Percentiles rank a stretch among this genome's conserved stretches.
phyloP scores from a whole-genome alignment of 768 basidiomycete genomes.

The Podaxis pistillaris region DNA sequence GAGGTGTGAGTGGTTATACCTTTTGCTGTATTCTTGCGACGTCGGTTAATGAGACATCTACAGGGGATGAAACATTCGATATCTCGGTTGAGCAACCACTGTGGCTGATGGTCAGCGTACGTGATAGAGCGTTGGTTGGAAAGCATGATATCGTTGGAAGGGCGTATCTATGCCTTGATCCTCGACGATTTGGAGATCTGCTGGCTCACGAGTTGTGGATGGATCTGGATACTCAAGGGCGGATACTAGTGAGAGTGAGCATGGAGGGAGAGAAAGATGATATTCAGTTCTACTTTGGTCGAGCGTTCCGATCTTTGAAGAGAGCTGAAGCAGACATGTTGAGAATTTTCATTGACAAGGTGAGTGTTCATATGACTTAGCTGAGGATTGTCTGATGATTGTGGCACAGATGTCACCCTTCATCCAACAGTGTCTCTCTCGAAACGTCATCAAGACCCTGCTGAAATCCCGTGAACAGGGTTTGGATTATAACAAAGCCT shows the following conservation, averaged over 20 bases:
- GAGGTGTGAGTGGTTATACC: conserved; percentile 62
- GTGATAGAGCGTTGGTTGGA: conserved; percentile 86
- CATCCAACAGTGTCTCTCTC: conserved; percentile 83
- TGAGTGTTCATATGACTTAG: conserved; percentile 31
- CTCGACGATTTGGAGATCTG: conserved; percentile 83
- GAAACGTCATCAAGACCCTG: conserved; percentile 71
- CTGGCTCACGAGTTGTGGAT: conserved; percentile 91
- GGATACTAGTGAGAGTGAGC: conserved; percentile 83
- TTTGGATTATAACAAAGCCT: conserved; percentile 87
- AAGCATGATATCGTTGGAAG: conserved; percentile 93
- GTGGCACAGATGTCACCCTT: conserved; percentile 83
- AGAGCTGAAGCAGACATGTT: conserved; percentile 95
- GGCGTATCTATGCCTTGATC: conserved; percentile 90
- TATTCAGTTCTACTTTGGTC: conserved; percentile 95
- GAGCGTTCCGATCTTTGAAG: conserved; percentile 91
- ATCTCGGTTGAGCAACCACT: conserved; percentile 90
- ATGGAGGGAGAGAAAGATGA: conserved; percentile 99
- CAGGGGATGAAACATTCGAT: conserved; percentile 98
- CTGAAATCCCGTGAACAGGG: conserved; percentile 57
- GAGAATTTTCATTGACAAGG: conserved; percentile 96
- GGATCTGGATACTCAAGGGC: conserved; percentile 83
- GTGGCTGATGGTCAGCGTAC: conserved; percentile 95
- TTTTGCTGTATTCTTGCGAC: conserved; percentile 1
- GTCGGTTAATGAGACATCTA: neutral
- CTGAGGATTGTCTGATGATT: neutral